Conservation (phyloP, 208 protist species). For the Strigomonas culicis region DNA sequence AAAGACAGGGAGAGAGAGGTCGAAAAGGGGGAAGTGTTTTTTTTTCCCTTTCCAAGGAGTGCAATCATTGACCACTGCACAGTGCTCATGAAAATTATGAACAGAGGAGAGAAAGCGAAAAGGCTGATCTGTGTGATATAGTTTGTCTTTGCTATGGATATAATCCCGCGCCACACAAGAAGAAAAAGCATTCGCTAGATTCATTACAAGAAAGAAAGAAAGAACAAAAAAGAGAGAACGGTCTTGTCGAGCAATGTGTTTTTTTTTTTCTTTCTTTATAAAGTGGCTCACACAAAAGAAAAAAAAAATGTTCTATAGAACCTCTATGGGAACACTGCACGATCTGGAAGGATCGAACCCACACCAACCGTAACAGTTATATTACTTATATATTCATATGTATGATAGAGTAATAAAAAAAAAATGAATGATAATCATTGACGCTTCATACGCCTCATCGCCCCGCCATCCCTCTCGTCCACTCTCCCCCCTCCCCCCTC, state of each 20-base stretch:
- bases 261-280: slow-evolving; percentile 3
- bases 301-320: background rate
- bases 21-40: background rate
- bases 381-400: too few species aligned
- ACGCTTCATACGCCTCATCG: too few species aligned
- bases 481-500: too few species aligned
- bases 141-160: background rate
- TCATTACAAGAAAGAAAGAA: too few species aligned
- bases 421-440: too few species aligned
- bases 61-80: background rate
- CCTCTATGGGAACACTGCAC: too few species aligned
- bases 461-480: too few species aligned
- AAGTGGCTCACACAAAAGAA: background rate
- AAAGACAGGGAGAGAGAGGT: background rate
- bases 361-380: too few species aligned
- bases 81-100: background rate
- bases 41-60: slow-evolving; percentile 1
- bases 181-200: background rate
- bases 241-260: background rate
- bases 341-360: too few species aligned
- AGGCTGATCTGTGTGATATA: background rate
- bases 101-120: slow-evolving; percentile 3
- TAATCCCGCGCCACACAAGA: background rate
- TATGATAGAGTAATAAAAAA: too few species aligned
- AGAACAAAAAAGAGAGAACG: slow-evolving; percentile 10